phyloP scores from a whole-genome alignment of 2,329 filamentous ascomycete species.

The Dactylonectria macrodidyma region DNA sequence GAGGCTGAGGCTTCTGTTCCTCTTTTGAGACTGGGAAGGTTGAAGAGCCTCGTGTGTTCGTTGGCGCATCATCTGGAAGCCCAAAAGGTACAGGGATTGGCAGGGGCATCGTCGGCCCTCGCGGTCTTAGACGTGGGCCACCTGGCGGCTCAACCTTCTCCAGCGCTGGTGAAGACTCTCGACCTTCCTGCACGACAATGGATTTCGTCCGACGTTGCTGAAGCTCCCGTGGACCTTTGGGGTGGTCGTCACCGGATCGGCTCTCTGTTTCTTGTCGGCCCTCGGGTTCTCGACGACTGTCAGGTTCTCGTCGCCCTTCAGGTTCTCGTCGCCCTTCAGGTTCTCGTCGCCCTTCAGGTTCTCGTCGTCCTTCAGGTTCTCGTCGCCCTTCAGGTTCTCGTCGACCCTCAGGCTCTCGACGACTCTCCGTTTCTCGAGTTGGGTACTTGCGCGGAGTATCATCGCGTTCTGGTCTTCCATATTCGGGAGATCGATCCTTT shows the following conservation, averaged over 20 bases:
- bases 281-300: not conserved
- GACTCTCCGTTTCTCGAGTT: slow-evolving; percentile 49
- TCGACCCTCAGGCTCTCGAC: slow-evolving; percentile 48
- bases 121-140: slow-evolving; percentile 52
- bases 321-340: not conserved
- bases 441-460: slow-evolving; percentile 29
- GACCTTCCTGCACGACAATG: slow-evolving; percentile 54
- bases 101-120: slow-evolving; percentile 53
- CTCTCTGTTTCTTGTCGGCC: slow-evolving; percentile 46
- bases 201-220: slow-evolving; percentile 53
- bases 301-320: not conserved
- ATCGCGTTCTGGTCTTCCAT: slow-evolving; percentile 45
- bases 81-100: slow-evolving; percentile 49
- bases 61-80: slow-evolving; percentile 32
- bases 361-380: not conserved
- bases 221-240: slow-evolving; percentile 48
- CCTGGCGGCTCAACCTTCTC: slow-evolving; percentile 43
- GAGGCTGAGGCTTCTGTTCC: slow-evolving; percentile 31
- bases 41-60: slow-evolving; percentile 45
- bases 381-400: not conserved
- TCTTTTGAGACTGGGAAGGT: slow-evolving; percentile 51
- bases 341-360: not conserved
- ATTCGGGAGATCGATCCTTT: slow-evolving; percentile 51
- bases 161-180: slow-evolving; percentile 40
- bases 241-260: slow-evolving; percentile 58